Evolutionary conservation across 345 rosid genomes (phyloP), one percentile per base, ranked within the genome.

Genomic region (Carallia pectinifolia): DNA sequence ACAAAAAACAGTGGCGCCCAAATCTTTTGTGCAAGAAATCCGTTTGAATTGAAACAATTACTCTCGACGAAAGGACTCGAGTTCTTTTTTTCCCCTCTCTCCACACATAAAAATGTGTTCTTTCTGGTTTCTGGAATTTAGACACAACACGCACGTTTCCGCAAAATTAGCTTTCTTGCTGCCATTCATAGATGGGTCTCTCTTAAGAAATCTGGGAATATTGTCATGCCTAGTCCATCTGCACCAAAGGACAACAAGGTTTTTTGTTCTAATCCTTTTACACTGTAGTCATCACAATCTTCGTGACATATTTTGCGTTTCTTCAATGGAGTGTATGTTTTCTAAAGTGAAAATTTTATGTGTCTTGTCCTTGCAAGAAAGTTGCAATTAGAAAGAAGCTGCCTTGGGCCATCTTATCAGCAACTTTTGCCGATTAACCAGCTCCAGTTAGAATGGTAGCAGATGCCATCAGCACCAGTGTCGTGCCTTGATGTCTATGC

Each of bases 401-500:
- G 67, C 15, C 16, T 38, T 74, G 34, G 68, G 40, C 58, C 58
- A 70, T n/a, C 66, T 52, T 38, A 82, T 53, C 7, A 23, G 23
- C 23, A 23, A 23, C 23, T 23, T 23, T 23, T 23, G 23, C 23
- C 23, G 23, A 23, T 23, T 23, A 88, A 17, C 83, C 89, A 34
- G 96, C 96, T 19, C 89, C 90, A 12, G 8, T 66, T 87, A 72
- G 70, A 87, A 61, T 89, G 98, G 96, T 91, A 89, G 83, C 67
- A 81, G 74, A 81, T 89, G 93, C 76, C 85, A 23, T 73, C 93
- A 29, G 91, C 97, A 58, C 98, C 95, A 0, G 97, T 87, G 65
- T 91, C 97, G 58, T 89, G 93, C 17, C 93, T 93, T 23, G 97
- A 90, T 10, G 98, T 93, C 31, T 83, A 84, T 52, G 77, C 93